Base-by-base conservation (phyloP, 208 protist genomes). In the Spongospora subterranea region DNA sequence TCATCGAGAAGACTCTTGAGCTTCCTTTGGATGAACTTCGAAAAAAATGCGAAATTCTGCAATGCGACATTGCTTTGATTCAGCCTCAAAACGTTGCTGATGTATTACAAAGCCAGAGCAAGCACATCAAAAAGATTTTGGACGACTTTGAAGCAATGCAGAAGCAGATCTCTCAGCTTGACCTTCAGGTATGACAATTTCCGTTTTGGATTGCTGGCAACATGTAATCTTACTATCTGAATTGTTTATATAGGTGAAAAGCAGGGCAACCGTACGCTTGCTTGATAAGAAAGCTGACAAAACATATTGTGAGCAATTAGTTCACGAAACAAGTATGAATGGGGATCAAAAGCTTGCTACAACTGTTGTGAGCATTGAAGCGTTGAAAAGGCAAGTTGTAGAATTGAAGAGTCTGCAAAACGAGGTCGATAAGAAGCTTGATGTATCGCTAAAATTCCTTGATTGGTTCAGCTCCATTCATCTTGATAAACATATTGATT, bases 401-500 rank as follows among this genome's bases (percentile, higher is more conserved):
- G 71, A 82, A n/a, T 43, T 82, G 35, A 82, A 82, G 35, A 35
- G 40, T 6, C 6, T 82, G 17, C 71, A 82, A n/a, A 82, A 82
- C 71, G 40, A 35, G n/a, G 71, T 82, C 17, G 71, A 82, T 35
- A n/a, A 35, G n/a, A 82, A 82, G 40, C 71, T 82, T 6, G n/a
- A 13, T n/a, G 71, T 82, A 45, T 82, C 71, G n/a, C 35, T 82
- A n/a, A 35, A 43, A 43, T 82, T 82, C n/a, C 71, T 82, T 6
- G 71, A 82, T 43, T 82, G 71, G 71, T 82, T 82, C 71, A 82
- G 71, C 71, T 40, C 35, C n/a, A n/a, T 82, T 82, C 71, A 82
- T 6, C 71, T 82, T 20, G 71, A 82, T 20, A 82, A 82, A 82
- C 71, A 82, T 6, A 82, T 82, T 29, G 29, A 65, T 17, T 29